These are phyloP conservation scores for Kwoniella shandongensis DNA, from an alignment of 768 basidiomycete genomes.

Conservation along the genomic window DNA sequence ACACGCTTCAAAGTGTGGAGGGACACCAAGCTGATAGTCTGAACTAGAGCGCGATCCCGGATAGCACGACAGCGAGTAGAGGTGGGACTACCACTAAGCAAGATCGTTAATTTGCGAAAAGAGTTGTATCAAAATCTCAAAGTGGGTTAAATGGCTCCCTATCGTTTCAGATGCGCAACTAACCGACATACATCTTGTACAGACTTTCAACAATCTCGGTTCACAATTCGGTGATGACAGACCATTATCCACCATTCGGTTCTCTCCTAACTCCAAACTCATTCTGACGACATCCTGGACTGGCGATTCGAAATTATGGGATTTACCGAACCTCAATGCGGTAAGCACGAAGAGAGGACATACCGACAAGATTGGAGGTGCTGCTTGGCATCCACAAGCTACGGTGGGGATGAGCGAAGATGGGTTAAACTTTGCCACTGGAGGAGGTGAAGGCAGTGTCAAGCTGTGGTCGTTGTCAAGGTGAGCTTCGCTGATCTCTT, in stretches of 20 bases:
- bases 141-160: slow-evolving; percentile 57
- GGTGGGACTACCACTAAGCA: slow-evolving; percentile 77
- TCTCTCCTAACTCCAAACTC: slow-evolving; percentile 83
- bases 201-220: slow-evolving; percentile 89
- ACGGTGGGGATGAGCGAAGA: slow-evolving; percentile 66
- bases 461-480: slow-evolving; percentile 85
- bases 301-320: slow-evolving; percentile 91
- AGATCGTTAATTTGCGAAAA: slow-evolving; percentile 89
- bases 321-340: slow-evolving; percentile 83
- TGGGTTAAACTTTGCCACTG: slow-evolving; percentile 82
- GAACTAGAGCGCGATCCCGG: slow-evolving; percentile 88
- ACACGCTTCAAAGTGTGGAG: too few species aligned
- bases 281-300: slow-evolving; percentile 96
- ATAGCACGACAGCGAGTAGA: slow-evolving; percentile 90
- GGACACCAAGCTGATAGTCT: slow-evolving; percentile 48
- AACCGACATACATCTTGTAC: too few species aligned
- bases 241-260: slow-evolving; percentile 88
- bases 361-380: slow-evolving; percentile 85
- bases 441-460: slow-evolving; percentile 81
- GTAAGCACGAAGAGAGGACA: slow-evolving; percentile 78
- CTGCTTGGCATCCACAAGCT: slow-evolving; percentile 96
- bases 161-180: background rate
- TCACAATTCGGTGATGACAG: slow-evolving; percentile 98
- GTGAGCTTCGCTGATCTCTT: slow-evolving; percentile 57
- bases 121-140: slow-evolving; percentile 86